Evolutionary conservation across 2,329 filamentous ascomycete species (phyloP), one percentile per base, ranked within the genome.

Genomic region (Monilinia aucupariae): DNA sequence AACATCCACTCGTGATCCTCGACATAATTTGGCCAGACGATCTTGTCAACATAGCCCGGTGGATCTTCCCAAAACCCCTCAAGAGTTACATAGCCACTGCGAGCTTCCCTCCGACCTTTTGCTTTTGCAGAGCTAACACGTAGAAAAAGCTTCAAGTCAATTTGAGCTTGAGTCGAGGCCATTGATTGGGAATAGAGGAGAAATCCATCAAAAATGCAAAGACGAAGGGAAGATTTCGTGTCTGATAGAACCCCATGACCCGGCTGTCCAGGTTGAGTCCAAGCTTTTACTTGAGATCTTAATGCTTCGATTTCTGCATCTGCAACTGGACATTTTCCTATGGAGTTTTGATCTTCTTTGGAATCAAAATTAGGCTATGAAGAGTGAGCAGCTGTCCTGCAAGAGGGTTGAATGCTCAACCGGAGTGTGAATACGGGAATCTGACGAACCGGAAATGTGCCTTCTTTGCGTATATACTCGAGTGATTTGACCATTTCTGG

Each of bases 51-150:
- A 74, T 97, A 99, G 0, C 91, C 92, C 0, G 91, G 91, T 0
- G 94, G 94, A 75, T 99, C 94, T 63, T 87, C 82, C 94, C 94
- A 99, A 78, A 97, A 99, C 34, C 92, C 93, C 71, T 97, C 86
- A 6, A 89, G 76, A 3, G 90, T 93, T 37, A 91, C 89, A 74
- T 94, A 94, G 13, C 90, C 90, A 68, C 82, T 85, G 61, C 90
- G 79, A 0, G 85, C 85, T 72, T 89, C 85, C 37, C 90, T 79
- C 30, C 90, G 80, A 41, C 78, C 76, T 71, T 87, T 89, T 3
- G 87, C 87, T 48, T 77, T 82, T 15, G 77, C 78, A 64, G 87
- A 87, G 34, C 84, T 83, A 1, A 90, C 88, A 0, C 86, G 84
- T 22, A 97, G 76, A 70, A 97, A 93, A 4, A 97, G 76, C 70